phyloP scores from a whole-genome alignment of 129 eudicot species.

The Lonicera japonica region DNA sequence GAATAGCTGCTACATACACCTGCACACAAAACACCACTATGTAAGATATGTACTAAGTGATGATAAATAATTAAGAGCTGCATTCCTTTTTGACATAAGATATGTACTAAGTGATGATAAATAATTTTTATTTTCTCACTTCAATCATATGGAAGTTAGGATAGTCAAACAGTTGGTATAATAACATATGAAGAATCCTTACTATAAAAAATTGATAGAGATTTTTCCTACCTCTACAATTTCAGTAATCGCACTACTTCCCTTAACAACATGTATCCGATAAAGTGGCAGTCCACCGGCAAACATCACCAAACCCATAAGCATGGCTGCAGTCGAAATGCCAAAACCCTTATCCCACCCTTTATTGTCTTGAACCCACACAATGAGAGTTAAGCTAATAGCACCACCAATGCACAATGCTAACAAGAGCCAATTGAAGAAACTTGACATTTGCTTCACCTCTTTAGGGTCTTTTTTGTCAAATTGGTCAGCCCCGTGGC shows the following conservation, averaged over 20 bases:
- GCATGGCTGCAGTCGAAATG: constrained; percentile 36
- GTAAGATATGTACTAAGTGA: no score
- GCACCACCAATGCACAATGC: constrained; percentile 35
- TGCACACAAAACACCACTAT: no score
- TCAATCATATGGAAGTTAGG: no score
- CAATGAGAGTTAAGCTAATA: constrained; percentile 39
- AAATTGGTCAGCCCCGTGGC: constrained; percentile 77
- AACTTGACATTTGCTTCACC: constrained; percentile 45
- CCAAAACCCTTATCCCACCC: constrained; percentile 65
- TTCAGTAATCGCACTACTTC: constrained; percentile 52
- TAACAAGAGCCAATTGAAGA: constrained; percentile 51
- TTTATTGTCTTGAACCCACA: constrained; percentile 60
- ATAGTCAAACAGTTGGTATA: no score
- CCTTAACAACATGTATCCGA: constrained; percentile 47
- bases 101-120: no score
- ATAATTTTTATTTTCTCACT: no score
- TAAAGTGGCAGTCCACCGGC: constrained; percentile 39
- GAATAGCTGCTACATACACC: constrained; percentile 68
- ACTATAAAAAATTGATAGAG: no score
- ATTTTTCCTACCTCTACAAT: constrained; percentile 42
- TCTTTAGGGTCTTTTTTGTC: constrained; percentile 57
- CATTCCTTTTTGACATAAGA: no score
- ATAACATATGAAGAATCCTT: no score
- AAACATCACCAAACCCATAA: constrained; percentile 29
- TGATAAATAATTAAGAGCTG: no score